Conservation (phyloP, 768 basidiomycete genomes). For the Tricholoma flavovirens region DNA sequence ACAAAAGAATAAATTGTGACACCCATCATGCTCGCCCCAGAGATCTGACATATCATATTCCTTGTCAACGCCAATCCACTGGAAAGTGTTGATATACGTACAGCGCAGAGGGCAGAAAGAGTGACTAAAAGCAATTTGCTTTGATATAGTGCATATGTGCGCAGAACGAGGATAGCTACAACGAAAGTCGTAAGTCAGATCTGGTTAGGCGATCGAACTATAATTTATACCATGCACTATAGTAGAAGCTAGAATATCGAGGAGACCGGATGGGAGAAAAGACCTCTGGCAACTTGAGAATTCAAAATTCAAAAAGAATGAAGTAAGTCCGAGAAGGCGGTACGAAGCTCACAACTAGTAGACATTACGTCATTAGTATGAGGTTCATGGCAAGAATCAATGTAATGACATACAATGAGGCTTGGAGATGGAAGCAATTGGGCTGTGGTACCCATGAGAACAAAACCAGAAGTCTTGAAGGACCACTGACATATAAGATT, state of each 20-base stretch:
- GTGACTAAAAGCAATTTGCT: constrained; percentile 10
- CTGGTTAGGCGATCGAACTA: neutral
- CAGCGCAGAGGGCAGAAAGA: constrained; percentile 12
- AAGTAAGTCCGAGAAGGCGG: too few relatives aligned
- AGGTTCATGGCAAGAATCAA: neutral
- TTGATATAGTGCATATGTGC: constrained; percentile 23
- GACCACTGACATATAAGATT: neutral
- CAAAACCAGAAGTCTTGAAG: neutral
- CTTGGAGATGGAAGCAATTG: neutral
- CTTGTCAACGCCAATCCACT: neutral
- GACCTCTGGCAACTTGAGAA: neutral
- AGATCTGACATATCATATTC: neutral
- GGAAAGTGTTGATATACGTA: constrained; percentile 4
- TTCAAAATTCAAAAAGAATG: neutral
- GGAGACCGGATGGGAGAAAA: neutral
- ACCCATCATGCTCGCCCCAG: neutral
- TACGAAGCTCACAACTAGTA: neutral
- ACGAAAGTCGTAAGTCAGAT: neutral
- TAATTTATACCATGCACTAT: neutral
- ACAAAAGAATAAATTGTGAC: neutral
- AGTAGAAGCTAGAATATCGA: neutral
- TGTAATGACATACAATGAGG: neutral
- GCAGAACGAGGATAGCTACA: constrained; percentile 20
- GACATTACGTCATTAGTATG: neutral
- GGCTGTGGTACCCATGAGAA: neutral